phyloP scores from a whole-genome alignment of 352 stramenopile genomes.

The Pythium biforme region DNA sequence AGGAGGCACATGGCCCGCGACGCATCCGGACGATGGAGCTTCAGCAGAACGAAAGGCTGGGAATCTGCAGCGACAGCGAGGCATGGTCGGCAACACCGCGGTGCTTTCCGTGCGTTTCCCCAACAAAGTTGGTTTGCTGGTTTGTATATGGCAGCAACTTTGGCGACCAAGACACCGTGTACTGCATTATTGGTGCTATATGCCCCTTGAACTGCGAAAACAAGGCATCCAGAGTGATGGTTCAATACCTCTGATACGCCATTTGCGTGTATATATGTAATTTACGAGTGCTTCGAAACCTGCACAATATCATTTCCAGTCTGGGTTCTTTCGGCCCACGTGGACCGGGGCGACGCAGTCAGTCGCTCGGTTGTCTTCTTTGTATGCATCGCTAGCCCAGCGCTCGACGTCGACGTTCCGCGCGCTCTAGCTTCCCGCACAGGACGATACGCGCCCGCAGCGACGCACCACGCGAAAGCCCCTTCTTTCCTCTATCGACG shows the following conservation, averaged over 20 bases:
- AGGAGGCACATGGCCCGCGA: too few species aligned
- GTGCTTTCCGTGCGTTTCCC: too few species aligned
- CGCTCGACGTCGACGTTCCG: not conserved
- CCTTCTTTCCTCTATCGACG: constrained; percentile 15
- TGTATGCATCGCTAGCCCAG: constrained; percentile 7
- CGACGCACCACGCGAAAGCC: constrained; percentile 15
- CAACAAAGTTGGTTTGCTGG: too few species aligned
- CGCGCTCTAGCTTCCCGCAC: constrained; percentile 1
- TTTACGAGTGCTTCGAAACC: constrained; percentile 4
- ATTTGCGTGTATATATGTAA: constrained; percentile 8
- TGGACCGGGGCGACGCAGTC: constrained; percentile 4
- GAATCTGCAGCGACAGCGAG: too few species aligned
- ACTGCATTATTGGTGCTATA: not conserved
- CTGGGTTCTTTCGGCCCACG: constrained; percentile 22
- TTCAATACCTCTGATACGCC: not conserved
- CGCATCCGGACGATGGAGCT: too few species aligned
- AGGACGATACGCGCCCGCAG: not conserved
- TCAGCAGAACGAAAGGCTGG: too few species aligned
- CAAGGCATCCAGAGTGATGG: not conserved
- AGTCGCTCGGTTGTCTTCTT: constrained; percentile 3
- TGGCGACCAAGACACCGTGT: not conserved
- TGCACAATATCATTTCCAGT: constrained; percentile 6
- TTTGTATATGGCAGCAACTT: not conserved
- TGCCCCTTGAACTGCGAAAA: not conserved
- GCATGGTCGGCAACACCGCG: too few species aligned